Percentiles rank a stretch among this genome's conserved stretches.
Conservation (phyloP, 1,284 basidiomycete genomes). For the Anthracocystis setariae region DNA sequence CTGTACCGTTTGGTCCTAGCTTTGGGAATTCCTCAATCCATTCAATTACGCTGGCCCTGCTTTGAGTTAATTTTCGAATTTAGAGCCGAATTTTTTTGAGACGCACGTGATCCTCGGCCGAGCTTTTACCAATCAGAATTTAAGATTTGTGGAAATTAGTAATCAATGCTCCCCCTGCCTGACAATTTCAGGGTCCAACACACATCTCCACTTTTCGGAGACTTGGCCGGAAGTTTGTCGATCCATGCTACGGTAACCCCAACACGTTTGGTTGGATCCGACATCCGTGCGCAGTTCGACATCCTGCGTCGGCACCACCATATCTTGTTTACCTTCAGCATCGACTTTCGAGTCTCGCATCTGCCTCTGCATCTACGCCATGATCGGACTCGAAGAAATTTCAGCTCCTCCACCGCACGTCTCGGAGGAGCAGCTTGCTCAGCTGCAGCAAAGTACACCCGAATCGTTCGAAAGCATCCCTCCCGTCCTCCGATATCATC, state of each 20-base stretch:
- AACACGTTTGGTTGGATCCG: neutral
- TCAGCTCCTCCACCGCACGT: constrained; percentile 26
- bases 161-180: neutral
- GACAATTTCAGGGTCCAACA: neutral
- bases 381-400: constrained; percentile 22
- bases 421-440: constrained; percentile 18
- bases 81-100: neutral
- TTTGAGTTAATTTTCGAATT: too few species aligned
- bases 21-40: neutral
- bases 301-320: neutral
- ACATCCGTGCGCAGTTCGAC: neutral
- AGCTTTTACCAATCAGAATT: neutral
- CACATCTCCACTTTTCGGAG: constrained; percentile 4
- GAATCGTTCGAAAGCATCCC: constrained; percentile 38
- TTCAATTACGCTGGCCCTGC: too few species aligned
- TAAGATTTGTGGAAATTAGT: constrained; percentile 5
- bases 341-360: neutral
- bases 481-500: constrained; percentile 29
- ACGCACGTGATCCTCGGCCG: neutral
- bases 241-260: neutral
- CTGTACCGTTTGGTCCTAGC: neutral
- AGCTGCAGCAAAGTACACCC: constrained; percentile 46
- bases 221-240: neutral
- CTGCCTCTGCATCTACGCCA: too few species aligned
- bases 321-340: neutral